A percentile compares a stretch with the other conserved stretches of the same genome.
phyloP scores from a whole-genome alignment of 2,329 filamentous ascomycete species.

The Aspergillus latus region DNA sequence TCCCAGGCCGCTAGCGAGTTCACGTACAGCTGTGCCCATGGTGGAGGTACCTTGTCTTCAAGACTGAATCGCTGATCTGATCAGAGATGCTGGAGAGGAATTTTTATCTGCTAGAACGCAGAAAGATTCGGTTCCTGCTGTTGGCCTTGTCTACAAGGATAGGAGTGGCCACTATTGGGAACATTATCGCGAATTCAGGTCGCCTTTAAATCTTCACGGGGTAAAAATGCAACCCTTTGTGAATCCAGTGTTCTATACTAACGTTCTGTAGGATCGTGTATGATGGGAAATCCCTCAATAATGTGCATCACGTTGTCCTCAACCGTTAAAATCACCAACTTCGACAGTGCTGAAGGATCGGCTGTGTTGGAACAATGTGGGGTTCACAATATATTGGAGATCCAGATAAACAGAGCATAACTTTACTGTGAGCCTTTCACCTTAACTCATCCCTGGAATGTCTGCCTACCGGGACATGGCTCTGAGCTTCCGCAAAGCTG shows the following conservation, averaged over 20 bases:
- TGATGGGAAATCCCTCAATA: not conserved
- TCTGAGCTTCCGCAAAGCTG: not conserved
- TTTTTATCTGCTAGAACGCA: not conserved
- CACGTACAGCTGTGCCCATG: not conserved
- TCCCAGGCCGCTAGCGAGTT: not conserved
- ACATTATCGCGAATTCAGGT: not conserved
- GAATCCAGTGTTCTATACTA: not conserved
- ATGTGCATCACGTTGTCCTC: too few species aligned
- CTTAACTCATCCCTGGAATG: slow-evolving; percentile 1
- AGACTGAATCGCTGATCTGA: too few species aligned
- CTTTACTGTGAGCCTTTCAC: slow-evolving; percentile 14
- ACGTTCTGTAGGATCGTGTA: not conserved
- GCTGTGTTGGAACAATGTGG: not conserved
- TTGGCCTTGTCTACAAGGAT: not conserved
- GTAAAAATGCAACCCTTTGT: not conserved
- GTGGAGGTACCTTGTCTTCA: not conserved
- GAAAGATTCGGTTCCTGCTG: not conserved
- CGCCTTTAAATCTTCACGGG: not conserved
- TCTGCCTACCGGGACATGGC: not conserved
- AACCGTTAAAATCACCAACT: not conserved
- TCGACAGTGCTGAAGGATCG: not conserved
- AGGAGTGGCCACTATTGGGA: too few species aligned
- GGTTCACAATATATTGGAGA: not conserved
- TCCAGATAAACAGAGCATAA: not conserved
- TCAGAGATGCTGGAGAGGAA: not conserved